These are phyloP conservation scores for Venturia oleaginea DNA, from an alignment of 2,329 filamentous ascomycete genomes.

Conservation along the genomic window DNA sequence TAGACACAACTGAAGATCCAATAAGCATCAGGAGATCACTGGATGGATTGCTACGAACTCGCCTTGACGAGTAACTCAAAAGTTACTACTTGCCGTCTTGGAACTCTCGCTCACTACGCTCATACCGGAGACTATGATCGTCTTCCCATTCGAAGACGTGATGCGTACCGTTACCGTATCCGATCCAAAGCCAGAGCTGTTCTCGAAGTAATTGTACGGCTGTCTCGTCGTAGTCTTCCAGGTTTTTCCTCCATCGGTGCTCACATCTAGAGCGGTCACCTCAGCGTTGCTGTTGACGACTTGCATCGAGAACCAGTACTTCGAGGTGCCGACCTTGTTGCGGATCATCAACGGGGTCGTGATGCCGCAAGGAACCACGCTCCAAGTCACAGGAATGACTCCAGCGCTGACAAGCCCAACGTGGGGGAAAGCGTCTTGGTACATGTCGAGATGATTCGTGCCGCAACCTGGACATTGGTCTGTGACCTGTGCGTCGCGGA, in stretches of 20 bases:
- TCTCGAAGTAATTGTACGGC: neutral
- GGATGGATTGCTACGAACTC: too few species aligned
- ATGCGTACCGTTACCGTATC: neutral
- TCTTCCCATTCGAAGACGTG: neutral
- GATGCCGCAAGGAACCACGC: constrained; percentile 30
- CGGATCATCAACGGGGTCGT: constrained; percentile 42
- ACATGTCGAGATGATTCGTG: neutral
- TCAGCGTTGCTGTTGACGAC: constrained; percentile 51
- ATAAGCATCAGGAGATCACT: too few species aligned
- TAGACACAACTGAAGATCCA: too few species aligned
- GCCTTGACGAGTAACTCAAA: neutral
- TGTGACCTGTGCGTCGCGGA: neutral
- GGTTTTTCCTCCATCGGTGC: neutral
- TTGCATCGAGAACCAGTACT: constrained; percentile 53
- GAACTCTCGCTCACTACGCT: neutral
- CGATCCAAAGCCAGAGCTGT: neutral
- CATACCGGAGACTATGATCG: neutral
- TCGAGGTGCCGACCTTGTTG: constrained; percentile 45
- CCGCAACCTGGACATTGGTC: neutral
- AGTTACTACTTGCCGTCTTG: neutral
- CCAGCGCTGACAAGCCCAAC: neutral
- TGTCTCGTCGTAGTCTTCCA: neutral
- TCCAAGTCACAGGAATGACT: neutral
- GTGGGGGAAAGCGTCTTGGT: neutral
- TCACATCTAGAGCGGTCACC: neutral